These are phyloP conservation scores for Condylostoma magnum DNA, from an alignment of 169 alveolate genomes.

Conservation along the genomic window DNA sequence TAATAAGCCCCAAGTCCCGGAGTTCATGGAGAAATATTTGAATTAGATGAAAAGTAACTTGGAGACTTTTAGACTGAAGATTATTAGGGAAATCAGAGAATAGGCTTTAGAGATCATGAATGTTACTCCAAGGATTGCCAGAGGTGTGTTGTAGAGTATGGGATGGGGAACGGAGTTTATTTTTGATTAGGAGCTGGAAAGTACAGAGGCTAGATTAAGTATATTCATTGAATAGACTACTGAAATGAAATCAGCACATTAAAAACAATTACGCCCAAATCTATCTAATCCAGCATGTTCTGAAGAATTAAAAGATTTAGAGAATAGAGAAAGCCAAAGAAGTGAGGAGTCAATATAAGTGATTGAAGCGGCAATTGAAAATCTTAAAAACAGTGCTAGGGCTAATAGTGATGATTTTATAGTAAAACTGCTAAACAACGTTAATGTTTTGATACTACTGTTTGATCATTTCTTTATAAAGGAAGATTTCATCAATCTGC, in stretches of 20 bases:
- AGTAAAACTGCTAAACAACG: constrained; percentile 59
- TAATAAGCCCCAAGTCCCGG: constrained; percentile 81
- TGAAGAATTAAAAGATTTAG: constrained; percentile 57
- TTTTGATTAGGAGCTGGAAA: constrained; percentile 33
- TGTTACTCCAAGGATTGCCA: constrained; percentile 57
- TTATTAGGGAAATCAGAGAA: constrained; percentile 77
- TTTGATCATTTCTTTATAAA: constrained; percentile 67
- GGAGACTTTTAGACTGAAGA: constrained; percentile 77
- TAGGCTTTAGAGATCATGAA: constrained; percentile 63
- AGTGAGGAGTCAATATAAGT: constrained; percentile 39
- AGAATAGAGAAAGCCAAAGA: constrained; percentile 61
- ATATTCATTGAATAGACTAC: constrained; percentile 39
- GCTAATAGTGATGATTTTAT: constrained; percentile 51
- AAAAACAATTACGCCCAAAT: constrained; percentile 72
- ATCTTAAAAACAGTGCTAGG: constrained; percentile 55
- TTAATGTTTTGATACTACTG: constrained; percentile 55
- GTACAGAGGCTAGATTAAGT: constrained; percentile 38
- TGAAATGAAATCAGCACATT: constrained; percentile 45
- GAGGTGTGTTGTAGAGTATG: constrained; percentile 49
- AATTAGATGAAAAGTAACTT: constrained; percentile 65
- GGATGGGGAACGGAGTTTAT: constrained; percentile 36
- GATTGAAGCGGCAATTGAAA: constrained; percentile 52
- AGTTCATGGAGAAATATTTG: constrained; percentile 66
- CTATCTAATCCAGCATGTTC: constrained; percentile 79
- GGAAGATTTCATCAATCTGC: constrained; percentile 75